Conservation (phyloP, 305 asterid genomes). For the Andrographis paniculata region DNA sequence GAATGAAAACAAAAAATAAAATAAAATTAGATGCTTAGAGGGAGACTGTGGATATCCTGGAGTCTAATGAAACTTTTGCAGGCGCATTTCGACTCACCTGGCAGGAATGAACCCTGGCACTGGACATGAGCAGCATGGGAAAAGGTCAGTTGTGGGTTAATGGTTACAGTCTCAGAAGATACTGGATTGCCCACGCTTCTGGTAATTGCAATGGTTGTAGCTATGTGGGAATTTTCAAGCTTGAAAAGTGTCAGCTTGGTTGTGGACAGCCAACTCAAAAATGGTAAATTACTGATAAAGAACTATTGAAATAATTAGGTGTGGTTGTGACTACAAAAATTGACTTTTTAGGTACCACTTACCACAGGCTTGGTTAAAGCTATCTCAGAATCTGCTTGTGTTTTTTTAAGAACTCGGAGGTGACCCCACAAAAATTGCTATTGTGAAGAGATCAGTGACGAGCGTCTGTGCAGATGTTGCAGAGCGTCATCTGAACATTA, state of each 20-base stretch:
- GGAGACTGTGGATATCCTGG: slow-evolving; percentile 5
- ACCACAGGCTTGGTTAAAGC: slow-evolving; percentile 88
- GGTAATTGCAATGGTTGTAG: slow-evolving; percentile 71
- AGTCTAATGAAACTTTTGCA: slow-evolving; percentile 23
- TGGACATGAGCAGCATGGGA: slow-evolving; percentile 98
- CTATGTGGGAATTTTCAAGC: slow-evolving; percentile 60
- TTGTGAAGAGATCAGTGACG: slow-evolving; percentile 68
- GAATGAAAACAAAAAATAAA: background rate
- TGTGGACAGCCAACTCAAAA: slow-evolving; percentile 93
- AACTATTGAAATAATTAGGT: too few species aligned
- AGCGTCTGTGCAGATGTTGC: slow-evolving; percentile 71
- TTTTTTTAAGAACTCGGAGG: slow-evolving; percentile 95
- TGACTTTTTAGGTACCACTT: slow-evolving; percentile 74
- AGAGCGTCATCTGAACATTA: slow-evolving; percentile 80
- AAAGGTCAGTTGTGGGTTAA: slow-evolving; percentile 96
- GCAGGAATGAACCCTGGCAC: slow-evolving; percentile 89
- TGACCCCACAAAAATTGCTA: slow-evolving; percentile 64
- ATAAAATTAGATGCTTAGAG: background rate
- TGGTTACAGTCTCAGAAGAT: slow-evolving; percentile 89
- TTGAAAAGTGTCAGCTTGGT: slow-evolving; percentile 73
- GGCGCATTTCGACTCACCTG: slow-evolving; percentile 76
- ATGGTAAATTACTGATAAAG: slow-evolving; percentile 38
- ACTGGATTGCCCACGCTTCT: slow-evolving; percentile 77
- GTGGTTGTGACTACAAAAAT: background rate
- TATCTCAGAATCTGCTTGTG: slow-evolving; percentile 67